Evolutionary conservation across 768 basidiomycete species (phyloP), one percentile per base, ranked within the genome.

Genomic region (Podaxis carcinomalis): DNA sequence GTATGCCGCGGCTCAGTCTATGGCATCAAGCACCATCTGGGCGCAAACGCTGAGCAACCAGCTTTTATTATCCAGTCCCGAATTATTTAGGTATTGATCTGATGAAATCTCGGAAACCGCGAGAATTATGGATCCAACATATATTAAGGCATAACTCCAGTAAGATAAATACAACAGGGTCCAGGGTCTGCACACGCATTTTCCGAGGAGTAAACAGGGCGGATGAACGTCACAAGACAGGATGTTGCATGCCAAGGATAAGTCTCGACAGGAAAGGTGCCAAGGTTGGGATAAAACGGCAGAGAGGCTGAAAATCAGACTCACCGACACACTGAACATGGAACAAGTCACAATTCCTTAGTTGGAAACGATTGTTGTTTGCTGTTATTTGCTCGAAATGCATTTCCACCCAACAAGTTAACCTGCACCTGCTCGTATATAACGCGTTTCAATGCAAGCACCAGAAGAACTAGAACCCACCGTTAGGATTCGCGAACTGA

Each of bases 401-500:
- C 14, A 35, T 36, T 16, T 61, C 59, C 46, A 54, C 27, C 36
- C 21, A 47, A 19, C 21, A 32, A 32, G 32, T 32, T 11, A 7
- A 10, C 16, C 37, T 49, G 46, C 19, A 46, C 32, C 27, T 39
- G 32, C 25, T 59, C 49, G 13, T 36, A n/a, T 44, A 54, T 23
- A 49, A 61, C 57, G 11, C 49, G 23, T 35, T 49, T 37, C 49
- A 49, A 79, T 80, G 77, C 78, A 78, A 68, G 65, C 67, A 50
- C 72, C 71, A 62, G 76, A 79, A 61, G 80, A 81, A 55, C 68
- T 75, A 56, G 90, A 90, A 63, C 88, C 90, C 10, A 82, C 82
- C 27, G 90, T 94, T 21, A 85, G 88, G 57, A 93, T 94, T 72
- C 88, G 92, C 58, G 88, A 93, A 65, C 76, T 96, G 56, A 88